Evolutionary conservation across 1,139 yeast species (phyloP), one percentile per base, ranked within the genome.

Genomic region (Candida sp.): DNA sequence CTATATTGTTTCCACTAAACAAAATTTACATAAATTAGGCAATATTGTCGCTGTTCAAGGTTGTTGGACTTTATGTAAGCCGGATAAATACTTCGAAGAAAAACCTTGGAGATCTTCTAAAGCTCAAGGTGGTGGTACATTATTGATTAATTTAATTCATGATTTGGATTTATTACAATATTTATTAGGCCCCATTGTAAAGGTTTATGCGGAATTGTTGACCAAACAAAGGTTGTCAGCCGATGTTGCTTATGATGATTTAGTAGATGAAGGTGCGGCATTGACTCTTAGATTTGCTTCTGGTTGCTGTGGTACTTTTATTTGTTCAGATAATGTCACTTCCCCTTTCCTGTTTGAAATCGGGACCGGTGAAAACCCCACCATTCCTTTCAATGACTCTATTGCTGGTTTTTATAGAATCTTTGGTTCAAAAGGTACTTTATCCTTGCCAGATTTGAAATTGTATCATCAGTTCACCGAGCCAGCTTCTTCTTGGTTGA

Each of bases 321-420:
- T 70, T 9, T 69, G 75, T 47, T 58, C 71, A 4, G 75, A 70
- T 45, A 66, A 66, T 45, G 69, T 69, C 11, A 57, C 64, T 2
- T 65, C 71, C 2, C 74, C 75, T 1, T 69, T 67, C 49, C 67
- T 66, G 48, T 70, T 70, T 46, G 75, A 69, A 50, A 51, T 60
- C 29, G 71, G 73, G 1, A 68, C 75, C 1, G 75, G 75, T 2
- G 75, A 70, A 51, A 70, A 69, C 49, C 75, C 75, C 6, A 64
- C 60, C 4, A 55, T 70, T 29, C 75, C 75, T 0, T 50, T 51
- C 32, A 58, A 60, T 41, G 55, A 55, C 3, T 58, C 52, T 12
- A 50, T 64, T 5, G 56, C 57, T 40, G 75, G 75, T 2, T 60
- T 68, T 43, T 70, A 70, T 47, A 45, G 73, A 38, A 57, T 69